phyloP scores from a whole-genome alignment of 2,329 filamentous ascomycete species.

The Pseudodiploospora longispora region DNA sequence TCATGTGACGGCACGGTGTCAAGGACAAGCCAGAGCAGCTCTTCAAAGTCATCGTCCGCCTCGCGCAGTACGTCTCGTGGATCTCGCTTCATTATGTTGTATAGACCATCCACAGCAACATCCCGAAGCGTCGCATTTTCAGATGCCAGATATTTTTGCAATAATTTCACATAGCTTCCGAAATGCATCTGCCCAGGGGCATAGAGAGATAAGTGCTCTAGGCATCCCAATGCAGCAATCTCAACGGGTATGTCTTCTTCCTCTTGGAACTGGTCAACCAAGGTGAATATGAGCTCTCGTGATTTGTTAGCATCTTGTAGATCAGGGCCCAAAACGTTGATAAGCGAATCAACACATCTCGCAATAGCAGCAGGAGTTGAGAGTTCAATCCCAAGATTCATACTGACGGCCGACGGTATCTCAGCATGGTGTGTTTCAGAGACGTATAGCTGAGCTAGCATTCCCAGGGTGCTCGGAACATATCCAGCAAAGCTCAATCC shows the following conservation, averaged over 20 bases:
- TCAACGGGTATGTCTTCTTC: constrained; percentile 65
- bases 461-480: constrained; percentile 82
- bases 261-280: constrained; percentile 74
- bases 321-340: constrained; percentile 94
- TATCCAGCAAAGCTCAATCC: constrained; percentile 87
- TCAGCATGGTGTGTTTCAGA: constrained; percentile 88
- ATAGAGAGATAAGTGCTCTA: constrained; percentile 88
- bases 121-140: constrained; percentile 62
- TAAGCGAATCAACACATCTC: constrained; percentile 85
- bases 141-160: constrained; percentile 72
- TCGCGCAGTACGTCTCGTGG: constrained; percentile 72
- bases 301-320: constrained; percentile 87
- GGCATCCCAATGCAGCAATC: constrained; percentile 69
- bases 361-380: constrained; percentile 77
- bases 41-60: constrained; percentile 72
- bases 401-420: constrained; percentile 68
- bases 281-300: constrained; percentile 81
- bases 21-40: constrained; percentile 83
- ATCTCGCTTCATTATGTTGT: constrained; percentile 91
- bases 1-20: constrained; percentile 70
- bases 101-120: constrained; percentile 77
- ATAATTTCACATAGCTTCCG: constrained; percentile 67
- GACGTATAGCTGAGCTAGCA: constrained; percentile 88
- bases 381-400: constrained; percentile 81
- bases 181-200: constrained; percentile 84